Evolutionary conservation across 1,139 yeast genomes (phyloP), one percentile per base, ranked within the genome.

Genomic region (Scheffersomyces titani): DNA sequence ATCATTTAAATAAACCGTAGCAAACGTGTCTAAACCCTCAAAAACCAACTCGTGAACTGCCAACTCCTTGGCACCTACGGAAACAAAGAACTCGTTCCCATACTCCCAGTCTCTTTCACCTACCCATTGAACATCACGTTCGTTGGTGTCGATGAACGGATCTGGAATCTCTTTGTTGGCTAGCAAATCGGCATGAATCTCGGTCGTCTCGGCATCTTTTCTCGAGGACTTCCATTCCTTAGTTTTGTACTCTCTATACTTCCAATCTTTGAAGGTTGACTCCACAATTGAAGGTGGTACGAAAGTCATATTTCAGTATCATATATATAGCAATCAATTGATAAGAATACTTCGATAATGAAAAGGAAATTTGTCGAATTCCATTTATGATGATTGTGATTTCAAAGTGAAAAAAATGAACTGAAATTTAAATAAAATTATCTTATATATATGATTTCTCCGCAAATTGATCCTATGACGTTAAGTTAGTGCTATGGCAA

Each of bases 1-100:
- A 1, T 68, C 79, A 54, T 81, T 80, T 44, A 81, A 57, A 46
- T 60, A 68, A 1, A 80, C 76, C 4, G 71, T 69, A 2, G 81
- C 79, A 63, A 75, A 72, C 1, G 84, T 81, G 59, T 81, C 84
- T 49, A 81, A 68, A 5, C 84, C 83, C 55, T 78, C 78, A 59
- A 78, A 77, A 1, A 73, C 65, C 54, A 80, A 63, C 47, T 67
- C 69, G 53, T 69, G 68, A 19, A 59, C 52, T 5, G 57, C 56
- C n/a, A 59, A 58, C 13, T 44, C n/a, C 19, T 56, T 51, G 7
- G 53, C 36, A 6, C 45, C 9, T 5, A 40, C n/a, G 9, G 40
- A 13, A 13, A 52, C 44, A 7, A 11, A 22, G 24, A 71, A 70
- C 9, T 51, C 51, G 16, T 64, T 59, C 52, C 63, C 61, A 63